These are phyloP conservation scores for Fusarium mangiferae DNA, from an alignment of 2,329 filamentous ascomycete genomes.

Conservation along the genomic window DNA sequence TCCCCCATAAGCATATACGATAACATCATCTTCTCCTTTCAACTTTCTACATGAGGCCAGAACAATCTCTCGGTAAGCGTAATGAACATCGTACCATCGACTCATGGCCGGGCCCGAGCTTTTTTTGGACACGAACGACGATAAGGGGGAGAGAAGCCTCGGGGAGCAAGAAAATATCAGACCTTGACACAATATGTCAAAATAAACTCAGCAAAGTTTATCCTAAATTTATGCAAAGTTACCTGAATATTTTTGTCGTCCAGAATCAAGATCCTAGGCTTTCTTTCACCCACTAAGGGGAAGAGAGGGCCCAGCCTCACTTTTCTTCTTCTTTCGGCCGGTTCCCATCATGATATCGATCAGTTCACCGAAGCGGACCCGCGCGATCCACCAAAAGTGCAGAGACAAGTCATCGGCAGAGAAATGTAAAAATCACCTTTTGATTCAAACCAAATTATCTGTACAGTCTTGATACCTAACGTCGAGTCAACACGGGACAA, in stretches of 20 bases:
- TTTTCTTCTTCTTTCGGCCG: slow-evolving; percentile 5
- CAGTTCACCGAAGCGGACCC: slow-evolving; percentile 28
- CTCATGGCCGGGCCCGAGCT: slow-evolving; percentile 32
- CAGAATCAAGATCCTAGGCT: neutral
- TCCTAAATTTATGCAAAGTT: fast-evolving
- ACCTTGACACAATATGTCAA: neutral
- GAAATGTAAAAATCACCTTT: slow-evolving; percentile 11
- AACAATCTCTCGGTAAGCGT: slow-evolving; percentile 18
- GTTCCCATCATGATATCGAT: slow-evolving; percentile 18
- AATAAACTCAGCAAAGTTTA: neutral
- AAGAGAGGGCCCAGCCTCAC: slow-evolving; percentile 12
- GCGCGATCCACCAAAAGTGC: slow-evolving; percentile 8
- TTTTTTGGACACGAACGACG: slow-evolving; percentile 15
- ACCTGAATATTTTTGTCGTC: neutral
- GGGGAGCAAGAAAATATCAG: neutral
- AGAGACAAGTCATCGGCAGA: slow-evolving; percentile 11
- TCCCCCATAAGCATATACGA: neutral
- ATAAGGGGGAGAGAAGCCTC: slow-evolving; percentile 6
- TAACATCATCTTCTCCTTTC: neutral
- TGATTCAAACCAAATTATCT: neutral
- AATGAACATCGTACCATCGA: slow-evolving; percentile 30
- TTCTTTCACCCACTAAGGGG: neutral
- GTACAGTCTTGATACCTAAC: neutral
- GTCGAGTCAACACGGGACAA: neutral
- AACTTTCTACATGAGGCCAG: neutral